phyloP scores from a whole-genome alignment of 2,329 filamentous ascomycete species.

The Aspergillus flavus region DNA sequence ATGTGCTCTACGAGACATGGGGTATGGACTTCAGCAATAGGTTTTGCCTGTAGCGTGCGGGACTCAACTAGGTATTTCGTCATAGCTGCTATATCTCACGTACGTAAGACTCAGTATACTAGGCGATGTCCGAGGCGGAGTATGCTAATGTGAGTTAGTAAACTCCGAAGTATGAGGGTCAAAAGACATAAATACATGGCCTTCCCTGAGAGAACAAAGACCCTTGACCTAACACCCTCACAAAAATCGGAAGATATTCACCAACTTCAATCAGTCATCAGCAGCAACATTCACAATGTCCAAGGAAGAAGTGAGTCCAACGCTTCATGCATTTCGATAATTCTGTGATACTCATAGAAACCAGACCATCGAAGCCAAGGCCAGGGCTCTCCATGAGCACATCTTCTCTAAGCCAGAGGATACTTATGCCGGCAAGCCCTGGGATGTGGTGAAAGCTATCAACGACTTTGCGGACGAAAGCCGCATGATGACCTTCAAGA shows the following conservation, averaged over 20 bases:
- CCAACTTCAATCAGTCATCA: not conserved
- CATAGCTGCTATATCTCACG: not conserved
- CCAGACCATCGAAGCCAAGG: conserved; percentile 11
- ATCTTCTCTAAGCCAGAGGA: conserved; percentile 23
- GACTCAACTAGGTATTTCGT: not conserved
- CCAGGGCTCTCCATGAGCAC: conserved; percentile 20
- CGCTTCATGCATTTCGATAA: not conserved
- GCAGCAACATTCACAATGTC: not conserved
- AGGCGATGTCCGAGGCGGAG: not conserved
- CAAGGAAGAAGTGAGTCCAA: not conserved
- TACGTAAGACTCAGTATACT: not conserved
- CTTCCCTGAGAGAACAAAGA: not conserved
- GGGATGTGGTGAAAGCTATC: conserved; percentile 32
- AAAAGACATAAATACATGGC: not conserved
- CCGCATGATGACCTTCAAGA: conserved; percentile 38
- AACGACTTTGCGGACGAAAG: conserved; percentile 33
- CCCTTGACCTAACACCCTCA: too few relatives aligned
- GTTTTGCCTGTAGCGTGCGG: not conserved
- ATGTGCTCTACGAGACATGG: not conserved
- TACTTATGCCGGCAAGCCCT: conserved; percentile 28
- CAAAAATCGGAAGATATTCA: too few relatives aligned
- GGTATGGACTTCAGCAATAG: not conserved
- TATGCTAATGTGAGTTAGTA: not conserved
- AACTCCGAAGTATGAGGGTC: not conserved
- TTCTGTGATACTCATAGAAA: not conserved